These are phyloP conservation scores for Plantago major DNA, from an alignment of 257 asterid species.

Conservation along the genomic window DNA sequence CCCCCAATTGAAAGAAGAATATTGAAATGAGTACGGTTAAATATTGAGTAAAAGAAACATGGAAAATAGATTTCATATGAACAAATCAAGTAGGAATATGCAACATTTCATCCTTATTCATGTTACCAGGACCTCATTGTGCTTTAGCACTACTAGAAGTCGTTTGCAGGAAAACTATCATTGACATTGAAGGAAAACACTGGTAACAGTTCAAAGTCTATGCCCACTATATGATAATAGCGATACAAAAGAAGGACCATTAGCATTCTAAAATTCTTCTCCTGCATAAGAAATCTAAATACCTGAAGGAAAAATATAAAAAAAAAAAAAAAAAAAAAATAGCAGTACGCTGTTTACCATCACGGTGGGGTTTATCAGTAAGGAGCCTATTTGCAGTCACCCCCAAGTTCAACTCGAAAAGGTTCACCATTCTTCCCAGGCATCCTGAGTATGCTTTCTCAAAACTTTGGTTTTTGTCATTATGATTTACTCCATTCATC, in stretches of 20 bases:
- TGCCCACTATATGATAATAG: too few species aligned
- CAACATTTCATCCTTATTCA: conserved; percentile 8
- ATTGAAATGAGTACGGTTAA: not conserved
- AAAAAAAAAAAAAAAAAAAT: not conserved
- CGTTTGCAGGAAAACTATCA: not conserved
- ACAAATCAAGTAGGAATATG: not conserved
- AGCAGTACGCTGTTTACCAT: conserved; percentile 41
- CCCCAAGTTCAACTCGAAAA: conserved; percentile 72
- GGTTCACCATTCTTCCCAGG: conserved; percentile 89
- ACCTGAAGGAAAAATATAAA: not conserved
- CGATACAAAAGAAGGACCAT: not conserved
- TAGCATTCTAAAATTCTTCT: not conserved
- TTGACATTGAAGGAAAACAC: not conserved
- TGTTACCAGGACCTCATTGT: conserved; percentile 9
- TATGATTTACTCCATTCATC: conserved; percentile 67
- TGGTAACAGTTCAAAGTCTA: too few species aligned
- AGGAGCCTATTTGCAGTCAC: conserved; percentile 62
- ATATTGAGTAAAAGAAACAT: too few species aligned
- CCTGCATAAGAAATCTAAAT: conserved; percentile 12
- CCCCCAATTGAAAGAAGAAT: conserved; percentile 6
- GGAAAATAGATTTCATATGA: too few species aligned
- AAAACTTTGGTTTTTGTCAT: conserved; percentile 30
- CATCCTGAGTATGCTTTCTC: conserved; percentile 72
- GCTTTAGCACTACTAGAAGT: not conserved
- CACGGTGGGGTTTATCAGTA: conserved; percentile 68